A percentile compares a stretch with the other conserved stretches of the same genome.
These are phyloP conservation scores for Berkeleyomyces basicola DNA, from an alignment of 2,329 filamentous ascomycete species.

Conservation along the genomic window DNA sequence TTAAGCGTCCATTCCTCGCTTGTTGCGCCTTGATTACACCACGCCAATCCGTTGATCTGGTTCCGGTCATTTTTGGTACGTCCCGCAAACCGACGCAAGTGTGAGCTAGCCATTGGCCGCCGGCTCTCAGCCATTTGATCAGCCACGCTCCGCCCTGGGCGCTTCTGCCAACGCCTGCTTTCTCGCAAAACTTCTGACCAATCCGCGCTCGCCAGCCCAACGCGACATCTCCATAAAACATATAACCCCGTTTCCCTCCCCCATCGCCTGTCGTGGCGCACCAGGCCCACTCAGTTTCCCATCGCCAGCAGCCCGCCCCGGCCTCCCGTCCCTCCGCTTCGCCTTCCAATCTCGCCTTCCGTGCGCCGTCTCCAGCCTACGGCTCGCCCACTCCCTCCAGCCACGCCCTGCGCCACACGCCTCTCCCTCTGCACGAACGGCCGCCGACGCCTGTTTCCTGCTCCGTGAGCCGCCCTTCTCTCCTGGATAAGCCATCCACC, in stretches of 20 bases:
- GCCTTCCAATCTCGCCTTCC: neutral
- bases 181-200: neutral
- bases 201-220: neutral
- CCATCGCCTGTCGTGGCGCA: conserved; percentile 13
- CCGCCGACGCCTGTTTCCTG: conserved; percentile 14
- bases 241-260: neutral
- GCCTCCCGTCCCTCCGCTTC: neutral
- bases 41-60: neutral
- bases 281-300: conserved; percentile 3
- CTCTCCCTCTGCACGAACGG: neutral
- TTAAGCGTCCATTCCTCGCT: conserved; percentile 1
- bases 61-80: neutral
- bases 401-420: conserved; percentile 15
- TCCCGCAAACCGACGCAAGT: neutral
- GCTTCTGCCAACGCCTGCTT: neutral
- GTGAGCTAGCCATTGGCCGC: too few relatives aligned
- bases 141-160: neutral
- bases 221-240: neutral
- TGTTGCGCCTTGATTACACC: conserved; percentile 2
- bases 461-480: conserved; percentile 16
- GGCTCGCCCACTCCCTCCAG: conserved; percentile 29
- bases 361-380: conserved; percentile 25
- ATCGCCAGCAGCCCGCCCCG: conserved; percentile 13
- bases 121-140: too few relatives aligned
- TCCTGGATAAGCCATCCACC: conserved; percentile 20